Percentiles rank a stretch among this genome's conserved stretches.
Conservation (phyloP, 169 alveolate species). For the Eimeria nieschulzi region DNA sequence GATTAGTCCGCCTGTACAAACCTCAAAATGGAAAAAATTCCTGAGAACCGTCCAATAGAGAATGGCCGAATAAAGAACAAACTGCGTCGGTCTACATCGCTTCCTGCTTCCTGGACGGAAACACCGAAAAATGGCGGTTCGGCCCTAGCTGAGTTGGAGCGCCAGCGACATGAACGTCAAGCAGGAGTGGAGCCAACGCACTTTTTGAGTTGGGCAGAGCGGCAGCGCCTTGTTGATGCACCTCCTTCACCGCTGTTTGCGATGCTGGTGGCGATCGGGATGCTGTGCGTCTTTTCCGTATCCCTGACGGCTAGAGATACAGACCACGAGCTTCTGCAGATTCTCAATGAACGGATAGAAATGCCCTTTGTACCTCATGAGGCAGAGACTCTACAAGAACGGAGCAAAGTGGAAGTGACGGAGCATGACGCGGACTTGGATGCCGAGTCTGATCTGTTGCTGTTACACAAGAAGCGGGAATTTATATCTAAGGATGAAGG, state of each 20-base stretch:
- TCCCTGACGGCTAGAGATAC: not conserved
- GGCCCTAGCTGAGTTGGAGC: not conserved
- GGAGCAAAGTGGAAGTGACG: not conserved
- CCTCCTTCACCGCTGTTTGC: not conserved
- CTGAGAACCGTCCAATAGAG: too few relatives aligned
- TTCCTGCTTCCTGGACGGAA: too few relatives aligned
- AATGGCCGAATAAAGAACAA: too few relatives aligned
- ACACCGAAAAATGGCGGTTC: not conserved
- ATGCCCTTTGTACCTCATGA: slow-evolving; percentile 7
- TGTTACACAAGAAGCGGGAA: not conserved
- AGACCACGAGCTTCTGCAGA: not conserved
- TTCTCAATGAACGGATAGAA: not conserved
- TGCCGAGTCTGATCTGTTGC: not conserved
- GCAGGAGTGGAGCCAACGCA: too few relatives aligned
- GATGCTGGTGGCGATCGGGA: slow-evolving; percentile 20
- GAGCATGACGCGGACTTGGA: not conserved
- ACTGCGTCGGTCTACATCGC: too few relatives aligned
- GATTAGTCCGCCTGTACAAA: too few relatives aligned
- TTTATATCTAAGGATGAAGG: not conserved
- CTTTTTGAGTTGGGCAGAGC: not conserved
- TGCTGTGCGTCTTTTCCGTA: not conserved
- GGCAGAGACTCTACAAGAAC: slow-evolving; percentile 18
- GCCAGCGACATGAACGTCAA: not conserved
- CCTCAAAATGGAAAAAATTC: too few relatives aligned
- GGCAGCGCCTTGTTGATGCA: slow-evolving; percentile 21